Base-by-base conservation (phyloP, 257 asterid species). In the Haberlea rhodopensis region DNA sequence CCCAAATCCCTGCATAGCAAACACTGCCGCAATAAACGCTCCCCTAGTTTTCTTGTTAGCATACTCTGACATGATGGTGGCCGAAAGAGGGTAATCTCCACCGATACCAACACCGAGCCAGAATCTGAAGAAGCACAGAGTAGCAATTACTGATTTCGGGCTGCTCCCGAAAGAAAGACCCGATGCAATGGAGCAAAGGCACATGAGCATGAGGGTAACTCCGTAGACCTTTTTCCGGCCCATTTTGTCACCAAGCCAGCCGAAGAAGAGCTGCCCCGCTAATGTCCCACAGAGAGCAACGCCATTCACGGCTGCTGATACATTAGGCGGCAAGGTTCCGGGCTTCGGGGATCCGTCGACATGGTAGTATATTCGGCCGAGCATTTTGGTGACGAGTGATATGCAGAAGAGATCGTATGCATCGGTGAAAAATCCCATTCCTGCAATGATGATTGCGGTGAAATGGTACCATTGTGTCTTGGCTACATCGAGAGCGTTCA, bases 101-200 rank as follows among this genome's bases (percentile, higher is more conserved):
- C 91, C 91, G 3, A 84, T 80, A 0, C 91, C 91, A 27, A 84
- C 79, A 2, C 91, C 91, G 3, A 85, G 86, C 91, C 86, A 85
- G 63, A 85, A 85, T 13, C 88, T 53, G 64, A 85, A 85, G 77
- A 85, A 85, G 16, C 91, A 85, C 3, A 85, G 83, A 1, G 88
- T 85, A 3, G 80, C 48, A 82, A 84, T 77, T 1, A 81, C 85
- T 3, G 84, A 5, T 29, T 65, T 70, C 0, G 87, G 65, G 0
- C 75, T 74, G 16, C 32, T 62, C 3, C 88, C 83, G 5, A 85
- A 80, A 0, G 91, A 85, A 37, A 85, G 78, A 0, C 91, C 91
- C 0, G 84, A 85, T 0, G 84, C 91, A 43, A 85, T 2, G 8
- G 86, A 80, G 53, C 84, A 74, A 0, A 76, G 20, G 15, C 71